These are phyloP conservation scores for Trametes villosa DNA, from an alignment of 768 basidiomycete genomes.

Conservation along the genomic window DNA sequence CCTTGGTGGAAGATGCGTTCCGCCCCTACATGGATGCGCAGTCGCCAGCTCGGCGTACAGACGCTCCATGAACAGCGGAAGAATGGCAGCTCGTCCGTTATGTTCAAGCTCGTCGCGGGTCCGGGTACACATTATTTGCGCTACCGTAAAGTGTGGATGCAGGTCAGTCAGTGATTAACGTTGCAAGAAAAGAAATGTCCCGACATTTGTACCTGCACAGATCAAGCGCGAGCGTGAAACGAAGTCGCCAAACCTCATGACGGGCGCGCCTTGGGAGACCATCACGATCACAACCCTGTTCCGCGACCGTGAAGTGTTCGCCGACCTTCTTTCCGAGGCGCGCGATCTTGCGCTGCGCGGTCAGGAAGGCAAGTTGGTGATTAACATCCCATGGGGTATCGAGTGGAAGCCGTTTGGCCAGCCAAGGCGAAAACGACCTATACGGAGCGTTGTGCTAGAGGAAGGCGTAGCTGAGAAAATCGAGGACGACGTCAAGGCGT, in stretches of 20 bases:
- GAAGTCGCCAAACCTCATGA: slow-evolving; percentile 87
- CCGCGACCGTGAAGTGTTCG: slow-evolving; percentile 80
- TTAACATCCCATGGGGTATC: slow-evolving; percentile 95
- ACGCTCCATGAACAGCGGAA: slow-evolving; percentile 87
- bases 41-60: slow-evolving; percentile 94
- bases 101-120: slow-evolving; percentile 94
- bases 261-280: slow-evolving; percentile 97
- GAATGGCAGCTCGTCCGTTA: slow-evolving; percentile 87
- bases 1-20: slow-evolving; percentile 27
- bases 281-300: slow-evolving; percentile 93
- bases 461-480: slow-evolving; percentile 84
- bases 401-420: slow-evolving; percentile 97
- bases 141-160: slow-evolving; percentile 93
- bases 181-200: not conserved
- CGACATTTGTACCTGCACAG: slow-evolving; percentile 42
- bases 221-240: slow-evolving; percentile 95
- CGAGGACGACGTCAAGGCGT: slow-evolving; percentile 79
- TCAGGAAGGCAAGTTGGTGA: slow-evolving; percentile 93
- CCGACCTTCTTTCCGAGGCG: slow-evolving; percentile 84
- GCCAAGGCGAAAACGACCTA: slow-evolving; percentile 82
- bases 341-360: slow-evolving; percentile 82
- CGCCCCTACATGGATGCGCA: slow-evolving; percentile 58
- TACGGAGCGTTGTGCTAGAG: slow-evolving; percentile 88
- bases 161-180: slow-evolving; percentile 52
- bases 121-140: slow-evolving; percentile 93